phyloP scores from a whole-genome alignment of 1,284 basidiomycete species.

The Fomitopsis pinicola region DNA sequence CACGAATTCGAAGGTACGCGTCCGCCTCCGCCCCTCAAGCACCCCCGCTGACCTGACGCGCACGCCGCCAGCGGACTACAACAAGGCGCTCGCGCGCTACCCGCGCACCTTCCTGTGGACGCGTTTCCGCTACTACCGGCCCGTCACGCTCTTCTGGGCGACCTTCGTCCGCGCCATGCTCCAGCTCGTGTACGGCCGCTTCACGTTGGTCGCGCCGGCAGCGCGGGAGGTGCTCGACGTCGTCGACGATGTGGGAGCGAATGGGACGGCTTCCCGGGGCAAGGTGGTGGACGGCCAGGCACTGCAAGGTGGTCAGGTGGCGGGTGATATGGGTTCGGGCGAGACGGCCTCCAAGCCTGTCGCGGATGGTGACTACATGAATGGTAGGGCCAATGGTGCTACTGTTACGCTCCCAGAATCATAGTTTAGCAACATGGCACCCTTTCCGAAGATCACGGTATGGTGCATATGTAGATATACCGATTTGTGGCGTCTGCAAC shows the following conservation, averaged over 20 bases:
- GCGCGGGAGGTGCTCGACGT: background rate
- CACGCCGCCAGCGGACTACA: constrained; percentile 54
- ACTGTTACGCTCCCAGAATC: background rate
- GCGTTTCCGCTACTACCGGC: constrained; percentile 55
- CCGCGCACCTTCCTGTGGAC: constrained; percentile 77
- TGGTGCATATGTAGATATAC: too few relatives aligned
- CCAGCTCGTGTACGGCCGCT: background rate
- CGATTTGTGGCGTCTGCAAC: too few relatives aligned
- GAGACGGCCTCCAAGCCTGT: background rate
- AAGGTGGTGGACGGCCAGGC: background rate
- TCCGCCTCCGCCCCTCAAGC: background rate
- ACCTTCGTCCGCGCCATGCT: background rate
- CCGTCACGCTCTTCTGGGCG: constrained; percentile 20
- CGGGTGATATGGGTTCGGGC: background rate
- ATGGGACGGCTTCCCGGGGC: background rate
- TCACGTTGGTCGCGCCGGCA: background rate
- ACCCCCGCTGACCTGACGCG: background rate
- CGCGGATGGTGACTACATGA: background rate
- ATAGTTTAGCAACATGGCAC: constrained; percentile 32
- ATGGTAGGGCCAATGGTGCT: background rate
- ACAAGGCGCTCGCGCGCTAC: constrained; percentile 54
- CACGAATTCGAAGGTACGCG: constrained; percentile 56
- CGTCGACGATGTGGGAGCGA: background rate
- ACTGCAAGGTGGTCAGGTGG: background rate
- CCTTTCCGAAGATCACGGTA: constrained; percentile 31